phyloP scores from a whole-genome alignment of 345 rosid genomes.

The Psidium friedrichsthalianum region DNA sequence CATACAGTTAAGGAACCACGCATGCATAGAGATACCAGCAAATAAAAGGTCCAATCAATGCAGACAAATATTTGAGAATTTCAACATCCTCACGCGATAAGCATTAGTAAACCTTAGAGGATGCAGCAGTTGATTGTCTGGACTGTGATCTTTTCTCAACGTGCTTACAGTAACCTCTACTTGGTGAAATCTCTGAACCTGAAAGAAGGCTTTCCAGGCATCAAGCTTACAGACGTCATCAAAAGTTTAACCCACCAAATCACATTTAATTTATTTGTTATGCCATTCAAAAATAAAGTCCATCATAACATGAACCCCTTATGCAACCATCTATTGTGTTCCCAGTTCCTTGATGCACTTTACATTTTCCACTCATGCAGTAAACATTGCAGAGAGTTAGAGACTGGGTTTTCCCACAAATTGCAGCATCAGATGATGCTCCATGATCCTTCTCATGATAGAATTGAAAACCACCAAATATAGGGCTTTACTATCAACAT shows the following conservation, averaged over 20 bases:
- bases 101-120: conserved; percentile 33
- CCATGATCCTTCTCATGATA: not conserved
- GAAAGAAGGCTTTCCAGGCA: conserved; percentile 7
- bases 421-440: not conserved
- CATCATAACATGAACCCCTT: not conserved
- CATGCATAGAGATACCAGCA: not conserved
- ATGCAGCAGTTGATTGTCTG: conserved; percentile 13
- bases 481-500: not conserved
- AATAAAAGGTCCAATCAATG: not conserved
- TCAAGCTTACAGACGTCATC: not conserved
- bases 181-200: conserved; percentile 30
- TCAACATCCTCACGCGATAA: not conserved
- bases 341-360: not conserved
- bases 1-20: not conserved
- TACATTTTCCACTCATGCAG: conserved; percentile 4
- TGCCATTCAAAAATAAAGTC: not conserved
- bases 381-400: not conserved
- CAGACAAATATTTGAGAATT: not conserved
- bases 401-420: not conserved
- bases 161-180: conserved; percentile 30
- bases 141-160: conserved; percentile 32
- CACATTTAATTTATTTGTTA: not conserved
- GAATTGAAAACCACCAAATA: not conserved
- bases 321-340: not conserved
- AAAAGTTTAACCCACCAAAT: not conserved